Conservation (phyloP, 129 eudicot genomes). For the Lactuca sativa region DNA sequence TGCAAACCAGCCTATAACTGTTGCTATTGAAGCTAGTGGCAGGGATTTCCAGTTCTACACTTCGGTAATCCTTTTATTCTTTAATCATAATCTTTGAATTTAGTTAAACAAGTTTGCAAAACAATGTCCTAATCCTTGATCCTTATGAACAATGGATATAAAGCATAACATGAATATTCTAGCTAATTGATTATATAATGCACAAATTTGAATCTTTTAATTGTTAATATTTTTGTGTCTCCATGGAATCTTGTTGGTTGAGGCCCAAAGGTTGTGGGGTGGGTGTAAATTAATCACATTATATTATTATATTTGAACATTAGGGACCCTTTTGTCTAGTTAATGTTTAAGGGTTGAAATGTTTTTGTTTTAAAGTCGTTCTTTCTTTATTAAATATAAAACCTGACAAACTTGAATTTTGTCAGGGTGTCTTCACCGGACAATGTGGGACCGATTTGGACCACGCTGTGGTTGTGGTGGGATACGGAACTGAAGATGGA, state of each 20-base stretch:
- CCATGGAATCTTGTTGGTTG: conserved; percentile 1
- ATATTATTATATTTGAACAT: background rate
- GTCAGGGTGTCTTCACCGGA: conserved; percentile 46
- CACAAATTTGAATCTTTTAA: background rate
- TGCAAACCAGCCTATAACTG: conserved; percentile 72
- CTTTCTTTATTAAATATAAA: background rate
- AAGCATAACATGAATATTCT: no score
- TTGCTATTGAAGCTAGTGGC: conserved; percentile 85
- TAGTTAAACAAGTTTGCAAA: background rate
- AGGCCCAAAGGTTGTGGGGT: background rate
- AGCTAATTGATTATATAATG: no score
- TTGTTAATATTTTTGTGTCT: background rate
- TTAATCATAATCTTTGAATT: background rate
- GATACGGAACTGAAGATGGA: conserved; percentile 41
- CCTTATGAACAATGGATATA: no score
- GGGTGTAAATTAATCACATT: background rate
- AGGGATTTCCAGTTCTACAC: conserved; percentile 69
- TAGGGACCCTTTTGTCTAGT: background rate
- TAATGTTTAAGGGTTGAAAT: no score
- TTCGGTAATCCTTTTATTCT: conserved; percentile 48
- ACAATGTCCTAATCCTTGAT: no score
- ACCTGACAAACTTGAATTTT: background rate
- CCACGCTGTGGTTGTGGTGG: conserved; percentile 46
- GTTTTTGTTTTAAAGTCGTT: background rate
- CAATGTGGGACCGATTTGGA: conserved; percentile 42